Evolutionary conservation across 2,329 filamentous ascomycete species (phyloP), one percentile per base, ranked within the genome.

Genomic region (Onygenales sp.): DNA sequence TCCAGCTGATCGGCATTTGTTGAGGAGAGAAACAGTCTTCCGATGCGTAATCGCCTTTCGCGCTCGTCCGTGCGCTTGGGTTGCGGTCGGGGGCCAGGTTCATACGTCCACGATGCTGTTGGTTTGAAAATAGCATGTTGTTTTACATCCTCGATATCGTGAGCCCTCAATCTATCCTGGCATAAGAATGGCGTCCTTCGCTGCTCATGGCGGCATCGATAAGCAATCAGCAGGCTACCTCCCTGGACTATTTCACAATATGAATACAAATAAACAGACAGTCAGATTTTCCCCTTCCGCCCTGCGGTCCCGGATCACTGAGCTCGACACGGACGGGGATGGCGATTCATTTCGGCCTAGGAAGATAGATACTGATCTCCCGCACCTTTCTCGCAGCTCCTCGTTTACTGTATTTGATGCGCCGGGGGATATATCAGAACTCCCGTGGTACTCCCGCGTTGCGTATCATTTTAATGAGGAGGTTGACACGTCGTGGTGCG

Each of bases 381-480:
- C 33, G 7, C 32, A 37, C 42, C n/a, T 37, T n/a, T 52, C 49
- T 21, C 37, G 42, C 37, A 53, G 44, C 44, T 59, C 57, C 4
- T 59, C 57, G 14, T 53, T 59, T 34, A 59, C 57, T 2, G 49
- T 56, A 27, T 51, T 54, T 33, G 56, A 55, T 13, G 40, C 36
- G 2, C 21, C 33, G 33, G 46, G 27, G 6, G 39, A 33, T 17
- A 37, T 42, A 21, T 49, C 49, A n/a, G 39, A 54, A 6, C 14
- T 52, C 13, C 49, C 49, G 33, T 43, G 39, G 40, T 34, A 37
- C 8, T 31, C 42, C 8, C 42, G 42, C 6, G 6, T 55, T 17
- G 13, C 33, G 42, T 42, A 48, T n/a, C 53, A 57, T 40, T 52
- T 59, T 36, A 54, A 46, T 36, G 49, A 54, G 45, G 53, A 57